These are phyloP conservation scores for Wickerhamiella domercqiae DNA, from an alignment of 805 yeast genomes.

Conservation along the genomic window DNA sequence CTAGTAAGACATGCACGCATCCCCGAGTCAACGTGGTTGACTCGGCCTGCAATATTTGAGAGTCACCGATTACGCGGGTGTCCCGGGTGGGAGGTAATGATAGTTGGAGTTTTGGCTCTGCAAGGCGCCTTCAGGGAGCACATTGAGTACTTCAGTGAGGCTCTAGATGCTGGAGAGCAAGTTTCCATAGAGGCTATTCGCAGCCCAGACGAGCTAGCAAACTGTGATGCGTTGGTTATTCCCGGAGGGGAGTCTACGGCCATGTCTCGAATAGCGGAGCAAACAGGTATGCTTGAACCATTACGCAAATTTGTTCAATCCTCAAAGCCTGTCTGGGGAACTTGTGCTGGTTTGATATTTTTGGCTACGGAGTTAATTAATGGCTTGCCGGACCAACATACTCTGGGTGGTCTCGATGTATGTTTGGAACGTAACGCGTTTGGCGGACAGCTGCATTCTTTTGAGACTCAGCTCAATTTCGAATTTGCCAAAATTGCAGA, in stretches of 20 bases:
- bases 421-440: slow-evolving; percentile 58
- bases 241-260: slow-evolving; percentile 42
- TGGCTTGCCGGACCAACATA: slow-evolving; percentile 32
- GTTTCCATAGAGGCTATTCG: slow-evolving; percentile 30
- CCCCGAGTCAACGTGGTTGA: too few species aligned
- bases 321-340: slow-evolving; percentile 60
- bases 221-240: slow-evolving; percentile 45
- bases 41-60: too few species aligned
- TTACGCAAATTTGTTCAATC: slow-evolving; percentile 35
- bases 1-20: too few species aligned
- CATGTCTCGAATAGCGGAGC: slow-evolving; percentile 54
- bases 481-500: slow-evolving; percentile 22
- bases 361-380: slow-evolving; percentile 42
- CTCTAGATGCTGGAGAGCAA: slow-evolving; percentile 11
- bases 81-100: too few species aligned
- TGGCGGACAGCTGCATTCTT: slow-evolving; percentile 63
- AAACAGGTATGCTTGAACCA: slow-evolving; percentile 43
- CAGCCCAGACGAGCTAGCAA: slow-evolving; percentile 33
- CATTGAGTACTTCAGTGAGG: slow-evolving; percentile 31
- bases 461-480: slow-evolving; percentile 33
- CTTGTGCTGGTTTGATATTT: slow-evolving; percentile 71
- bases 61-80: too few species aligned
- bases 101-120: slow-evolving; percentile 57
- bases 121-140: slow-evolving; percentile 75
- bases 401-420: slow-evolving; percentile 51